Evolutionary conservation across 495 filamentous ascomycete genomes (phyloP).

Genomic region (Tetracladium setigerum): DNA sequence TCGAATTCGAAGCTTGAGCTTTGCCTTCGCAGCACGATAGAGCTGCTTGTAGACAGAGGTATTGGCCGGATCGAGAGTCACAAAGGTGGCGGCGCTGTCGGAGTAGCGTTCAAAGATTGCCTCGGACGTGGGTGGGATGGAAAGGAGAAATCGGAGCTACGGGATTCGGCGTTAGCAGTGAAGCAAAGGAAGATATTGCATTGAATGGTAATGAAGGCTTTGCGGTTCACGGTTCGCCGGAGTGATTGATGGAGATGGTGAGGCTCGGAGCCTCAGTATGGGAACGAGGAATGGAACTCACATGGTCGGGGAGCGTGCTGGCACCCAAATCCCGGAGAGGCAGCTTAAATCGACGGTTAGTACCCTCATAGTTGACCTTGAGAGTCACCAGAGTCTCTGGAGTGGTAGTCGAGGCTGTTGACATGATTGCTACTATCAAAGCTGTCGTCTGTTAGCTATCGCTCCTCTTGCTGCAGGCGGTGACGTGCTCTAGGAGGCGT

Average conservation of each 20-base stretch:
- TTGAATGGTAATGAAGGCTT: not conserved
- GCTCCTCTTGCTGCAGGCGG: conserved; percentile 9
- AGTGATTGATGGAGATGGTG: not conserved
- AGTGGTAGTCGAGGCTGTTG: conserved; percentile 19
- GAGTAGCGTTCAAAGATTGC: conserved; percentile 91
- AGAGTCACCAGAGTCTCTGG: conserved; percentile 76
- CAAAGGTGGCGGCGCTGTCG: conserved; percentile 77
- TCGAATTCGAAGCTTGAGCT: conserved; percentile 90
- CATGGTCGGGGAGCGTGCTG: conserved; percentile 73
- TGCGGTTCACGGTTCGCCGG: not conserved
- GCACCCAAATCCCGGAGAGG: conserved; percentile 78
- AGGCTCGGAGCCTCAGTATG: conserved; percentile 15
- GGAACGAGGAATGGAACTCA: conserved; percentile 28
- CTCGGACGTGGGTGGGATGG: conserved; percentile 56
- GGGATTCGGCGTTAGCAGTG: conserved; percentile 11
- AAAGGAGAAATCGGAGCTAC: conserved; percentile 70
- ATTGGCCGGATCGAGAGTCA: conserved; percentile 72
- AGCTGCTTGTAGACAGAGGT: conserved; percentile 89
- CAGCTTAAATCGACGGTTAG: conserved; percentile 79
- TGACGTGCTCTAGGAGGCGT: conserved; percentile 12
- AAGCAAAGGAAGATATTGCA: not conserved
- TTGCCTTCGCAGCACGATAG: conserved; percentile 93
- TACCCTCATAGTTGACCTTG: conserved; percentile 71
- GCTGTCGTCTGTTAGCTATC: conserved; percentile 15
- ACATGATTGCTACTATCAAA: conserved; percentile 16